phyloP scores from a whole-genome alignment of 1,139 yeast species.

The Yamadazyma jaroonii region DNA sequence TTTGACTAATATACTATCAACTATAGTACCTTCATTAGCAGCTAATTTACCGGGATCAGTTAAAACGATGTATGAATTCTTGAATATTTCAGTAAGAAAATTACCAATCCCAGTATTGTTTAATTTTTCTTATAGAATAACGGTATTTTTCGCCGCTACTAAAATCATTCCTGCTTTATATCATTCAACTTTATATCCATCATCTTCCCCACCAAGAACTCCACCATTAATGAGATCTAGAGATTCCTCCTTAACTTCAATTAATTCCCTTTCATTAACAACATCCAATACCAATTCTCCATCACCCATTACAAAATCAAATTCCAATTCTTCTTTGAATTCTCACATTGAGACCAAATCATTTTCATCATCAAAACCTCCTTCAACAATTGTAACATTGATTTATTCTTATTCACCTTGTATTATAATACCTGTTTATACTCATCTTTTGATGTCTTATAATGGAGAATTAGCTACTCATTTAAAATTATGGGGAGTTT shows the following conservation, averaged over 20 bases:
- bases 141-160: slow-evolving; percentile 90
- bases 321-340: neutral
- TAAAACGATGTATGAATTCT: slow-evolving; percentile 67
- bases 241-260: slow-evolving; percentile 15
- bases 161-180: slow-evolving; percentile 82
- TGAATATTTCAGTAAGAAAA: slow-evolving; percentile 66
- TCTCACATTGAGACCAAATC: slow-evolving; percentile 7
- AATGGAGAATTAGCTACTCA: slow-evolving; percentile 71
- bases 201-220: slow-evolving; percentile 34
- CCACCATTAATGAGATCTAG: slow-evolving; percentile 16
- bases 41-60: slow-evolving; percentile 56
- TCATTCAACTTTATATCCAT: slow-evolving; percentile 36
- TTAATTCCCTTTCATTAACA: slow-evolving; percentile 11
- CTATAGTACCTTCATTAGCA: slow-evolving; percentile 46
- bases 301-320: neutral
- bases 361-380: slow-evolving; percentile 22
- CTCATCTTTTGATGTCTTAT: slow-evolving; percentile 89
- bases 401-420: slow-evolving; percentile 91
- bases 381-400: slow-evolving; percentile 51
- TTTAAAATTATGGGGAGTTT: slow-evolving; percentile 58
- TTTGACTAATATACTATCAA: slow-evolving; percentile 35
- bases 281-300: slow-evolving; percentile 5
- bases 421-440: slow-evolving; percentile 88
- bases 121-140: slow-evolving; percentile 78
- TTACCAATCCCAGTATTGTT: slow-evolving; percentile 79